phyloP scores from a whole-genome alignment of 805 yeast species.

The Candida broadrunensis region DNA sequence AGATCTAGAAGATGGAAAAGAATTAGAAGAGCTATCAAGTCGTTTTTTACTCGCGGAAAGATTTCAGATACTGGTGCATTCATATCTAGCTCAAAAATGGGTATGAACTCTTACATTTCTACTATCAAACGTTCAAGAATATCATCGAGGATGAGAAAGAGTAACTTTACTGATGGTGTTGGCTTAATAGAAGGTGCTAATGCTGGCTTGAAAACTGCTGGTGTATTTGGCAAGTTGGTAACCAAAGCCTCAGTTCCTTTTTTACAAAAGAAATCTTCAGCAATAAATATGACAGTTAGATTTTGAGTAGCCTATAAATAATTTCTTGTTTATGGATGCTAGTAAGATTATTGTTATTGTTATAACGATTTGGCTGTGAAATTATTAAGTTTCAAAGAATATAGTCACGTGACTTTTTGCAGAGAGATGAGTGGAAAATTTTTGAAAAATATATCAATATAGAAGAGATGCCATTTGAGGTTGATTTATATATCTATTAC shows the following conservation, averaged over 20 bases:
- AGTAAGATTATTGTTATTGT: too few relatives aligned
- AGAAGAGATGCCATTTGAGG: not conserved
- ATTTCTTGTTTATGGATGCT: too few relatives aligned
- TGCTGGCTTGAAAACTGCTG: slow-evolving; percentile 16
- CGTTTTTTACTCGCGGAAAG: slow-evolving; percentile 24
- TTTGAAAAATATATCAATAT: not conserved
- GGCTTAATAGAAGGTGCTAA: slow-evolving; percentile 15
- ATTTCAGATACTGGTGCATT: slow-evolving; percentile 24
- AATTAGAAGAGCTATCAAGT: slow-evolving; percentile 23
- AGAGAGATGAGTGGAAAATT: not conserved
- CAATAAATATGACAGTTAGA: slow-evolving; percentile 14
- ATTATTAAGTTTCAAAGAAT: not conserved
- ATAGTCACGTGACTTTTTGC: slow-evolving; percentile 1
- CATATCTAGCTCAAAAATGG: slow-evolving; percentile 9
- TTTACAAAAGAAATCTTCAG: slow-evolving; percentile 8
- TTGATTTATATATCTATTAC: too few relatives aligned
- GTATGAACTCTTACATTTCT: slow-evolving; percentile 16
- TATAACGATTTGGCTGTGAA: slow-evolving; percentile 1
- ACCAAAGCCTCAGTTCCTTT: slow-evolving; percentile 17
- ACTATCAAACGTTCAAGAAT: slow-evolving; percentile 23
- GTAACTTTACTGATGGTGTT: slow-evolving; percentile 6
- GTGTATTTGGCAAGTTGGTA: slow-evolving; percentile 18
- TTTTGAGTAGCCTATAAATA: too few relatives aligned
- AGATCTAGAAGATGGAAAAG: slow-evolving; percentile 29
- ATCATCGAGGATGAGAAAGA: slow-evolving; percentile 13